Evolutionary conservation across 192 early-diverging fungal genomes (phyloP).

Genomic region (Umbelopsis sp.): DNA sequence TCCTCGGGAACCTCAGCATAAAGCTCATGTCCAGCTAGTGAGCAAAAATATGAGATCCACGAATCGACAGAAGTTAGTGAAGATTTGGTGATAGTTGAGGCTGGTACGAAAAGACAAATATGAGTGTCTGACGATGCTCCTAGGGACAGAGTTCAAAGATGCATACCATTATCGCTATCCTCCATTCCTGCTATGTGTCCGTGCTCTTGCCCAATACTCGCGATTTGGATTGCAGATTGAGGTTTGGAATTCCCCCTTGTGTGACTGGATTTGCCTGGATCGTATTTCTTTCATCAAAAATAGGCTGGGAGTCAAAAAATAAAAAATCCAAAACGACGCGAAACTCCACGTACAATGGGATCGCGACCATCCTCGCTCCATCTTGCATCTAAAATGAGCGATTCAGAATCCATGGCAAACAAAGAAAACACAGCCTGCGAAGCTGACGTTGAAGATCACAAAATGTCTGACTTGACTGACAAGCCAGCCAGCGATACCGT

Average conservation of each 20-base stretch:
- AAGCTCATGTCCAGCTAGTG: conserved; percentile 72
- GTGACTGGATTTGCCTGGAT: background rate
- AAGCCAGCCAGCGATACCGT: background rate
- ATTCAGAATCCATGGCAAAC: conserved; percentile 13
- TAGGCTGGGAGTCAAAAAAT: background rate
- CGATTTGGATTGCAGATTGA: background rate
- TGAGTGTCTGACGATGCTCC: background rate
- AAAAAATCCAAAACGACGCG: background rate
- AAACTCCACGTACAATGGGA: background rate
- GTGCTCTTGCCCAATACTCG: conserved; percentile 3
- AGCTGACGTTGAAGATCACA: background rate
- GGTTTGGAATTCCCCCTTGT: background rate
- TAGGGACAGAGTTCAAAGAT: background rate
- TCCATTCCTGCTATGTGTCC: conserved; percentile 20
- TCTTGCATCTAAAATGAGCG: conserved; percentile 8
- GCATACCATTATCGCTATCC: conserved; percentile 12
- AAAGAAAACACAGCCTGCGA: background rate
- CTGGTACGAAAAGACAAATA: background rate
- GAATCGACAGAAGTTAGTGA: conserved; percentile 40
- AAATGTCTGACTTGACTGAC: background rate
- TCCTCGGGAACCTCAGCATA: conserved; percentile 79
- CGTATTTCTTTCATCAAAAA: background rate
- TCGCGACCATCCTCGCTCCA: conserved; percentile 8
- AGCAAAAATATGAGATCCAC: conserved; percentile 80
- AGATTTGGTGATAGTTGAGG: conserved; percentile 17